phyloP scores from a whole-genome alignment of 2,329 filamentous ascomycete species.

The Calonectria fujianensis region DNA sequence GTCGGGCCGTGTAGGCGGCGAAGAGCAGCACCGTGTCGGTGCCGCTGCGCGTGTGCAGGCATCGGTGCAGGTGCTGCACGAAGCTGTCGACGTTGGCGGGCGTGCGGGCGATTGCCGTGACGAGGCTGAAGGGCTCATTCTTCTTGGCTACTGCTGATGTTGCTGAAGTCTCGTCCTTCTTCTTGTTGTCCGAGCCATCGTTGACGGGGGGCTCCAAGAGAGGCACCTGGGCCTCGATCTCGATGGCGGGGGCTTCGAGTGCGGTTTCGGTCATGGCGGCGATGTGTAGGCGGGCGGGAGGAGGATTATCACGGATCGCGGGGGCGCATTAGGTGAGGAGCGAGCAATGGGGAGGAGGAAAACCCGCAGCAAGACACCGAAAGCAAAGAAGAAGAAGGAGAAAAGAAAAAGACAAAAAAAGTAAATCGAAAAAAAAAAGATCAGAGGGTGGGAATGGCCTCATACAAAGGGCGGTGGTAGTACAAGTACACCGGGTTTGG shows the following conservation, averaged over 20 bases:
- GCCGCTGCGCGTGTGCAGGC: constrained; percentile 80
- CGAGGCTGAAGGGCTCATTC: constrained; percentile 41
- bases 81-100: constrained; percentile 67
- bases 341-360: not conserved
- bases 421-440: constrained; percentile 4
- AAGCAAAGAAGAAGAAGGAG: constrained; percentile 2
- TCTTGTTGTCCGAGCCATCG: constrained; percentile 36
- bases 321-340: constrained; percentile 41
- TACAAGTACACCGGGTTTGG: constrained; percentile 18
- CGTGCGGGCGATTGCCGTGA: constrained; percentile 46
- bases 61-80: constrained; percentile 74
- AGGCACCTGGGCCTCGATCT: constrained; percentile 52
- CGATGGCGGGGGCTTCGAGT: constrained; percentile 49
- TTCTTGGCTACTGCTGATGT: constrained; percentile 9
- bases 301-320: constrained; percentile 39
- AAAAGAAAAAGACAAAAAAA: constrained; percentile 2
- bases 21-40: constrained; percentile 82
- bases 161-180: not conserved
- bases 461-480: constrained; percentile 37
- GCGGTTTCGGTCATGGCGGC: constrained; percentile 53
- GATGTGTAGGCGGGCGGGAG: constrained; percentile 20
- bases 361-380: not conserved
- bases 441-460: constrained; percentile 38
- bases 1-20: constrained; percentile 79
- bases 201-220: constrained; percentile 49